Evolutionary conservation across 805 yeast genomes (phyloP).

Genomic region (Pichia kluyveri): DNA sequence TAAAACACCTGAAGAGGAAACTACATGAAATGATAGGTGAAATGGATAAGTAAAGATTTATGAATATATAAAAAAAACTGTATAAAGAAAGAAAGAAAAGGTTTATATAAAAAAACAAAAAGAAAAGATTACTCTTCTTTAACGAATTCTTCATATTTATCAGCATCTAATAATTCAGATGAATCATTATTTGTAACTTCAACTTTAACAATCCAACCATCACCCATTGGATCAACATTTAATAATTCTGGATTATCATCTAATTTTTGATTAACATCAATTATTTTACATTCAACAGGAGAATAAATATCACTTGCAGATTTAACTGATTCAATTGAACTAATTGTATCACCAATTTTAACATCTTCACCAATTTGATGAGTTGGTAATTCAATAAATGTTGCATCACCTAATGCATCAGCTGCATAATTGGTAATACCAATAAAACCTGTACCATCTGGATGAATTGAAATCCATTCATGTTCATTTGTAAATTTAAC

Average conservation of each 20-base stretch:
- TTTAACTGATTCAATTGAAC: constrained; percentile 92
- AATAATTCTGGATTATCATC: constrained; percentile 68
- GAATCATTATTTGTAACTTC: constrained; percentile 37
- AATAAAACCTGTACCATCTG: constrained; percentile 72
- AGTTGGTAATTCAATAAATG: constrained; percentile 81
- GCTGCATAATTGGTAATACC: constrained; percentile 95
- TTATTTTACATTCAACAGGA: constrained; percentile 72
- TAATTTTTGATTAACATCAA: constrained; percentile 61
- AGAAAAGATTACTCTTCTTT: constrained; percentile 28
- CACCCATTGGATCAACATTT: constrained; percentile 86
- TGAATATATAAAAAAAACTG: neutral
- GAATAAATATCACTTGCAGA: constrained; percentile 88
- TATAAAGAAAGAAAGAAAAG: no score
- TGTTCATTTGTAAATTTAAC: constrained; percentile 80
- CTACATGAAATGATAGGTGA: constrained; percentile 1
- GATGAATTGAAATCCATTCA: constrained; percentile 88
- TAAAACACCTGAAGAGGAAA: constrained; percentile 41
- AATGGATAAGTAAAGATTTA: neutral
- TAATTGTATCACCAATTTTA: constrained; percentile 75
- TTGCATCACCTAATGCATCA: constrained; percentile 94
- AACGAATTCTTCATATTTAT: constrained; percentile 48
- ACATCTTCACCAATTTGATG: constrained; percentile 22
- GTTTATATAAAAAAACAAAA: no score
- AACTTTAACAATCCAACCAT: constrained; percentile 86
- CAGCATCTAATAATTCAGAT: constrained; percentile 43